Evolutionary conservation across 176 grass and related monocot species (phyloP), one percentile per base, ranked within the genome.

Genomic region (Eleusine coracana): DNA sequence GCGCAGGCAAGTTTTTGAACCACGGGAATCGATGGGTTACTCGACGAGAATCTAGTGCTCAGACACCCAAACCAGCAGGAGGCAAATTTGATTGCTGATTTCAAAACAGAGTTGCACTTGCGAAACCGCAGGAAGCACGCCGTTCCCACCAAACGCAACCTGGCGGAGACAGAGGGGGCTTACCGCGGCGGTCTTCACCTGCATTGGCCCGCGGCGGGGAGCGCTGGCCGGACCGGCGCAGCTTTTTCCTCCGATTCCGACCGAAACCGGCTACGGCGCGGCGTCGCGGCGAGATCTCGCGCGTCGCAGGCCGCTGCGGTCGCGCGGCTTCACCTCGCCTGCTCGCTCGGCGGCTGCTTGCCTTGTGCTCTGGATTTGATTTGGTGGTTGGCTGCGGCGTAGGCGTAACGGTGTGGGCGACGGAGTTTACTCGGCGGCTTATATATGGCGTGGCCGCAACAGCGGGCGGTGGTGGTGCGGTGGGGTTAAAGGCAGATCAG

Each of bases 401-500:
- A 21, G 58, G 38, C 14, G 34, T 71, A 50, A 78, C 88, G 88
- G 88, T 10, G 83, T 78, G 59, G 78, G 58, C 83, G 59, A 67
- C 78, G 66, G 67, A 78, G 78, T 80, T 77, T 66, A 66, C 82
- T 48, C 27, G 21, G 67, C 25, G 59, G 58, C 40, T 67, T 83
- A 78, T 90, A 90, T 90, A 86, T 1, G 88, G 58, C 59, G 85
- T 49, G 14, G 38, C 66, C 73, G 78, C 88, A 78, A 73, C 87
- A 73, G 81, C 76, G 7, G 56, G 49, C 61, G 56, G 63, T 36
- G 78, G 74, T 66, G 70, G 52, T 70, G 70, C n/a, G 66, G 31
- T 73, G 74, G 59, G 66, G 62, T 76, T 82, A 83, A 77, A 83
- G 48, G 12, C 55, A 14, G 40, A 23, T 23, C 41, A 25, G 7